Evolutionary conservation across 805 yeast genomes (phyloP).

Genomic region (Priceomyces carsonii): DNA sequence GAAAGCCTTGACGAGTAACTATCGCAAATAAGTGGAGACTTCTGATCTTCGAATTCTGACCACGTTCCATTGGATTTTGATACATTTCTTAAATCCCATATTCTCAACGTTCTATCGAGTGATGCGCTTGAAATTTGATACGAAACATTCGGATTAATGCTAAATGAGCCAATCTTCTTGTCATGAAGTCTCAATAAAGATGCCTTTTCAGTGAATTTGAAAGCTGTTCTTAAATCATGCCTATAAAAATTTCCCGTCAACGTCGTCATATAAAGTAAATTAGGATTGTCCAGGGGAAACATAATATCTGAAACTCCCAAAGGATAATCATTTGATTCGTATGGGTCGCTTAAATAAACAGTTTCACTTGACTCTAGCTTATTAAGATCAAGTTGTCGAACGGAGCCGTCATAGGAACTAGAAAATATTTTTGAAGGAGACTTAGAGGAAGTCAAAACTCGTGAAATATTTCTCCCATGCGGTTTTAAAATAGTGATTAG

Average conservation of each 20-base stretch:
- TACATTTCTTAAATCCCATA: conserved; percentile 81
- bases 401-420: conserved; percentile 85
- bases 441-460: conserved; percentile 53
- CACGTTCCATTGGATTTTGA: conserved; percentile 43
- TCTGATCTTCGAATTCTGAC: conserved; percentile 55
- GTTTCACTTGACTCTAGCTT: conserved; percentile 58
- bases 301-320: conserved; percentile 76
- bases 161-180: conserved; percentile 89
- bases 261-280: conserved; percentile 71
- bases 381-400: conserved; percentile 68
- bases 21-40: conserved; percentile 55
- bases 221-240: conserved; percentile 62
- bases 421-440: conserved; percentile 60
- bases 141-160: conserved; percentile 67
- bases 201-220: conserved; percentile 22
- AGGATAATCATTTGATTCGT: conserved; percentile 39
- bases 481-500: conserved; percentile 66
- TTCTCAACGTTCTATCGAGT: conserved; percentile 75
- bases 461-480: conserved; percentile 74
- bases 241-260: conserved; percentile 75
- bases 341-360: conserved; percentile 47
- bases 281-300: conserved; percentile 46
- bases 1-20: conserved; percentile 74
- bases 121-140: conserved; percentile 84
- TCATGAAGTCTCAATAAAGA: conserved; percentile 68